Conservation (phyloP, 164 flowering plant species). For the Umbellularia californica region DNA sequence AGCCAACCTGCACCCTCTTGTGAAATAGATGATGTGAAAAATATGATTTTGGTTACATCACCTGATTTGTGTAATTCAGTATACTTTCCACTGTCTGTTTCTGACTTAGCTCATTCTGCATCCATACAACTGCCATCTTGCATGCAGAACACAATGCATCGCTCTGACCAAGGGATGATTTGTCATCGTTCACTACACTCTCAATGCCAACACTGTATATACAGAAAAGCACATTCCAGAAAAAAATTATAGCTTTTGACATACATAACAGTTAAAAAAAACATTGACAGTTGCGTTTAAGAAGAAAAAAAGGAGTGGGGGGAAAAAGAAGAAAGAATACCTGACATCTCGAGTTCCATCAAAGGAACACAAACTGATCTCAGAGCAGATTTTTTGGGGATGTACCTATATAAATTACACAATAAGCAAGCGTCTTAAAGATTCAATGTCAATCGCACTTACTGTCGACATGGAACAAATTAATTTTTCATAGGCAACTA, state of each 20-base stretch:
- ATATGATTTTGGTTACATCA: conserved; percentile 10
- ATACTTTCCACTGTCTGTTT: conserved; percentile 61
- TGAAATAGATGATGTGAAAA: not conserved
- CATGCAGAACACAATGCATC: too few relatives aligned
- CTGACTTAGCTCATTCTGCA: conserved; percentile 33
- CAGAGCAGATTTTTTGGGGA: conserved; percentile 74
- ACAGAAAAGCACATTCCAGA: not conserved
- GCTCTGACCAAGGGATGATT: too few relatives aligned
- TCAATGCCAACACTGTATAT: conserved; percentile 53
- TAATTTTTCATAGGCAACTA: not conserved
- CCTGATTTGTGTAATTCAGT: conserved; percentile 60
- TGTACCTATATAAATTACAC: conserved; percentile 31
- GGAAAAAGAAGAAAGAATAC: conserved; percentile 21
- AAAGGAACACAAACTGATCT: conserved; percentile 65
- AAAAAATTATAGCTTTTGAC: too few relatives aligned
- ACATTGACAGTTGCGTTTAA: too few relatives aligned
- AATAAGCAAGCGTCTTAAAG: not conserved
- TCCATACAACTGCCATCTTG: too few relatives aligned
- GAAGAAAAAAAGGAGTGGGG: too few relatives aligned
- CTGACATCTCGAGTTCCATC: conserved; percentile 71
- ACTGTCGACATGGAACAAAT: too few relatives aligned
- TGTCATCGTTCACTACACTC: conserved; percentile 24
- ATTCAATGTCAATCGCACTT: too few relatives aligned
- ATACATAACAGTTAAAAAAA: too few relatives aligned
- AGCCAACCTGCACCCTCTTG: conserved; percentile 1